A percentile compares a stretch with the other conserved stretches of the same genome.
Evolutionary conservation across 495 filamentous ascomycete species (phyloP).

Genomic region (Xylaria curta): DNA sequence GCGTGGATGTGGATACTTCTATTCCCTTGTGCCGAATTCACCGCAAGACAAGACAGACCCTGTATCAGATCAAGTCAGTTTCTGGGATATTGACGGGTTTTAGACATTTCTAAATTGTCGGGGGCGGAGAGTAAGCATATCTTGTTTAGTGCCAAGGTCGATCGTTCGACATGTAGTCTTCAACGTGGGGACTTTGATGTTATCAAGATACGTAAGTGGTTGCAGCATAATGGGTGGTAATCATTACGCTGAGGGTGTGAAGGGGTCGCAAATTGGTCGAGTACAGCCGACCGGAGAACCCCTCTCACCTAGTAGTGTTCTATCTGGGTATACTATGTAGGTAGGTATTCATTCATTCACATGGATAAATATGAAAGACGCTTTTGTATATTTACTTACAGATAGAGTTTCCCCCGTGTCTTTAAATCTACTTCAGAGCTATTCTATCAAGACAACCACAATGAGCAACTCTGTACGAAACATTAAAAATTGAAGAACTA

Average conservation of each 20-base stretch:
- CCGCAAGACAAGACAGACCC: not conserved
- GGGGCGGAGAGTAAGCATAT: not conserved
- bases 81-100: not conserved
- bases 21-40: not conserved
- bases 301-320: not conserved
- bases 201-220: not conserved
- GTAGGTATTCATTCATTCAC: not conserved
- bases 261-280: not conserved
- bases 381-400: not conserved
- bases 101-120: not conserved
- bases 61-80: conserved; percentile 4
- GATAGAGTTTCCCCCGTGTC: not conserved
- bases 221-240: not conserved
- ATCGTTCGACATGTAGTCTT: not conserved
- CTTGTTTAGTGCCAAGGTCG: not conserved
- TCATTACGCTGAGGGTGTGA: not conserved
- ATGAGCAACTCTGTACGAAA: not conserved
- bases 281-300: not conserved
- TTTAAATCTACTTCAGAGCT: not conserved
- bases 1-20: conserved; percentile 10
- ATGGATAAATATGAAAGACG: not conserved
- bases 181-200: not conserved
- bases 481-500: not conserved
- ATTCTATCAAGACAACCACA: not conserved
- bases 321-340: too few relatives aligned